Evolutionary conservation across 331 rosid genomes (phyloP).

Genomic region (Malus hybrid): DNA sequence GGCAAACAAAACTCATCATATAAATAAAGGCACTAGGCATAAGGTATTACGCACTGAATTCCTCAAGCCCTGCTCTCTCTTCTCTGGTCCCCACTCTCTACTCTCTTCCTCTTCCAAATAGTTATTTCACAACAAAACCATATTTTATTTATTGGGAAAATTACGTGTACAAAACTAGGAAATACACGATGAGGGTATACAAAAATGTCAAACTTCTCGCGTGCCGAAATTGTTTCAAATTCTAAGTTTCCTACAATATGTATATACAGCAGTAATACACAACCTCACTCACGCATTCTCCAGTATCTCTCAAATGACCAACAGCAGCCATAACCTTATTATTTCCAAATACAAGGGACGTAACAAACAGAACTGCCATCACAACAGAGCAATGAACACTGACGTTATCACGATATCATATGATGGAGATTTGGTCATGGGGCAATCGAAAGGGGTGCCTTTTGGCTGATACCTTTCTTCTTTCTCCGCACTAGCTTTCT

Average conservation of each 20-base stretch:
- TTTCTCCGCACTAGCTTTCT: constrained; percentile 57
- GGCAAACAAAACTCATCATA: too few species aligned
- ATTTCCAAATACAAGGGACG: constrained; percentile 9
- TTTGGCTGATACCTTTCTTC: constrained; percentile 51
- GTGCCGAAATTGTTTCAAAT: constrained; percentile 7
- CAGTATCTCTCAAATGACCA: neutral
- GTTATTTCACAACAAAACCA: neutral
- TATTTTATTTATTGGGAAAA: neutral
- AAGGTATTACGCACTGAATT: too few species aligned
- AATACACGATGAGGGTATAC: neutral
- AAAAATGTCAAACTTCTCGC: neutral
- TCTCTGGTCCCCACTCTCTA: too few species aligned
- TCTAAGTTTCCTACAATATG: constrained; percentile 8
- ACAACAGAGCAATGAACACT: constrained; percentile 2
- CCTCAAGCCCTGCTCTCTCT: too few species aligned
- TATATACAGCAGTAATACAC: constrained; percentile 21
- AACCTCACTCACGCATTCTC: constrained; percentile 1
- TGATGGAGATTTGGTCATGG: constrained; percentile 22
- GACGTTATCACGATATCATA: constrained; percentile 2
- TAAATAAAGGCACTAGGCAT: too few species aligned
- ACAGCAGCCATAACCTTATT: neutral
- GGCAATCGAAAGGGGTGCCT: constrained; percentile 24
- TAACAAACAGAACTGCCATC: constrained; percentile 14
- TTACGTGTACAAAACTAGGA: neutral
- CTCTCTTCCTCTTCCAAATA: too few species aligned